Evolutionary conservation across 2,329 filamentous ascomycete species (phyloP).

Genomic region (Phyllosticta paracitricarpa): DNA sequence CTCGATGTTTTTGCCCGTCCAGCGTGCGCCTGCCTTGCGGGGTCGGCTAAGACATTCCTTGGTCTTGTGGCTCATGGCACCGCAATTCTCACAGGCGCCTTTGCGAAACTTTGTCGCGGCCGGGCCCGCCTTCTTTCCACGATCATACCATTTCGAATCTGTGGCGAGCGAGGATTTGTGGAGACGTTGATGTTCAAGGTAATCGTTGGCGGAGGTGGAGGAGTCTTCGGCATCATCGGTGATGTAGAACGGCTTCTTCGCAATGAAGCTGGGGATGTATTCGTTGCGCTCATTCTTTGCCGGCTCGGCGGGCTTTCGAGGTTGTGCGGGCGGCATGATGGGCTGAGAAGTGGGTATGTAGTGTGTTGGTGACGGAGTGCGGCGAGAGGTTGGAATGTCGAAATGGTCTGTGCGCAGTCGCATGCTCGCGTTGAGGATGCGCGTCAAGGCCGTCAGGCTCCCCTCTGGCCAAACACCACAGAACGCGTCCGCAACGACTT

Average conservation of each 20-base stretch:
- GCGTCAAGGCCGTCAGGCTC: constrained; percentile 6
- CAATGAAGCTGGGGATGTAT: constrained; percentile 97
- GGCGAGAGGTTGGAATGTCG: constrained; percentile 1
- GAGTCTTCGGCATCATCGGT: constrained; percentile 70
- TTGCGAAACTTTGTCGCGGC: constrained; percentile 96
- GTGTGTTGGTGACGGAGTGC: neutral
- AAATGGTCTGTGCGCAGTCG: neutral
- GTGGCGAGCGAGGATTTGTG: constrained; percentile 55
- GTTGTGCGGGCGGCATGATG: constrained; percentile 38
- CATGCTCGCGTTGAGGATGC: neutral
- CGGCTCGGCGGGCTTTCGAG: constrained; percentile 40
- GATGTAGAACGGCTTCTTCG: constrained; percentile 94
- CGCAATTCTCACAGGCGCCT: constrained; percentile 97
- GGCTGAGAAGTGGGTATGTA: neutral
- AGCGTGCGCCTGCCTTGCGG: constrained; percentile 79
- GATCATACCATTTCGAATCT: constrained; percentile 78
- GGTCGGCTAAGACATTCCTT: constrained; percentile 89
- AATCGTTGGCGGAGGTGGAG: constrained; percentile 57
- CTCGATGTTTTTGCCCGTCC: constrained; percentile 86
- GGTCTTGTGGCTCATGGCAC: constrained; percentile 89
- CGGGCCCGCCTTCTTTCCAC: constrained; percentile 72
- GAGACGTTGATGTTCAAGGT: constrained; percentile 91
- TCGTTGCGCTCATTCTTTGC: constrained; percentile 81
- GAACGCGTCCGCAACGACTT: neutral
- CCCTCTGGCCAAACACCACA: neutral